phyloP scores from a whole-genome alignment of 2,329 filamentous ascomycete genomes.

The Fusarium sp. region DNA sequence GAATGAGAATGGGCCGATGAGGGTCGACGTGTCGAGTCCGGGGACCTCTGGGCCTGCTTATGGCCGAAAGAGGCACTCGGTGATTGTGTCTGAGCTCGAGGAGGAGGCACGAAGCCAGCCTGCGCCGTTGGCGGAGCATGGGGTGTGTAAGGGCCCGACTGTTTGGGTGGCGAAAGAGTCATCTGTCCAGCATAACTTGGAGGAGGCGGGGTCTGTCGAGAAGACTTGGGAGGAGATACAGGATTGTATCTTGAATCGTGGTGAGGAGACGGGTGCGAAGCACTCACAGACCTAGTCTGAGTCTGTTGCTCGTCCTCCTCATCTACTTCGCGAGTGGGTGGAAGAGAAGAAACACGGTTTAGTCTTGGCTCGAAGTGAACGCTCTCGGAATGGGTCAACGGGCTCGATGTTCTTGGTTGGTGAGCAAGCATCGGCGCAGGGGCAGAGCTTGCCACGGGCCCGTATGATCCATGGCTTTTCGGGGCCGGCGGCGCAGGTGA shows the following conservation, averaged over 20 bases:
- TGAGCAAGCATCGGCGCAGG: conserved; percentile 63
- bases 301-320: conserved; percentile 59
- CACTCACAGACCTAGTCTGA: conserved; percentile 41
- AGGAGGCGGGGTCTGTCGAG: conserved; percentile 62
- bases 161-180: conserved; percentile 65
- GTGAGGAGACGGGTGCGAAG: conserved; percentile 39
- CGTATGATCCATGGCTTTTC: conserved; percentile 56
- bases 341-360: conserved; percentile 65
- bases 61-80: conserved; percentile 59
- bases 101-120: conserved; percentile 62
- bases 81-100: conserved; percentile 70
- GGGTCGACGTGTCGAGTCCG: conserved; percentile 61
- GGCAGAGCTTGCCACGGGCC: conserved; percentile 47
- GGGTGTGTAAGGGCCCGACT: conserved; percentile 60
- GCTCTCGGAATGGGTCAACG: conserved; percentile 70
- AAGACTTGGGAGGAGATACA: conserved; percentile 43
- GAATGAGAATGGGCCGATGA: conserved; percentile 61
- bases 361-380: conserved; percentile 65
- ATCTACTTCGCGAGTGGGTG: conserved; percentile 69
- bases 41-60: conserved; percentile 45
- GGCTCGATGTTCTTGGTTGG: conserved; percentile 71
- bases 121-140: conserved; percentile 47
- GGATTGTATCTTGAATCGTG: conserved; percentile 53
- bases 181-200: conserved; percentile 52
- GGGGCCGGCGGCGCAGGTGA: conserved; percentile 56